Percentiles rank a stretch among this genome's conserved stretches.
These are phyloP conservation scores for Scleromitrula shiraiana DNA, from an alignment of 2,329 filamentous ascomycete species.

Conservation along the genomic window DNA sequence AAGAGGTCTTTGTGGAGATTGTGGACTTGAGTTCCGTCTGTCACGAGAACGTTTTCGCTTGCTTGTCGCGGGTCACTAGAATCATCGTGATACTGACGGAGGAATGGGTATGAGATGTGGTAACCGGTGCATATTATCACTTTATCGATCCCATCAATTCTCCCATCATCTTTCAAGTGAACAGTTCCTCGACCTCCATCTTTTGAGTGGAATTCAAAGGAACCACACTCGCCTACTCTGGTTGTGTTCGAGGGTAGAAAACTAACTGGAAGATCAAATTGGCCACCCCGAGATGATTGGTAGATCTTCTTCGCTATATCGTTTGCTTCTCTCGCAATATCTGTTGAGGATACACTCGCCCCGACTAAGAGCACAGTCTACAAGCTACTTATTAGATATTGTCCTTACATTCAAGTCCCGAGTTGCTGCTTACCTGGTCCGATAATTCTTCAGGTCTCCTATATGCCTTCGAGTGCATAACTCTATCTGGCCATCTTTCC, in stretches of 20 bases:
- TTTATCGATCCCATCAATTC: slow-evolving; percentile 47
- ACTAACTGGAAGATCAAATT: slow-evolving; percentile 18
- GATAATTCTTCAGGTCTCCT: slow-evolving; percentile 50
- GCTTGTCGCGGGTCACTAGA: slow-evolving; percentile 37
- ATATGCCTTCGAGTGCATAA: slow-evolving; percentile 67
- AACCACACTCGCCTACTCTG: slow-evolving; percentile 18
- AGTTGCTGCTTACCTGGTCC: slow-evolving; percentile 33
- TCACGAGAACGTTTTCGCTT: slow-evolving; percentile 48
- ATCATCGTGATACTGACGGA: slow-evolving; percentile 39
- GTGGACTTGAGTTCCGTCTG: slow-evolving; percentile 34
- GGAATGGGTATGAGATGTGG: slow-evolving; percentile 57
- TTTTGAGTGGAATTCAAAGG: slow-evolving; percentile 13
- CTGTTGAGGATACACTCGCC: slow-evolving; percentile 44
- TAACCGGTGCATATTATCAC: slow-evolving; percentile 64
- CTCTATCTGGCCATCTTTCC: slow-evolving; percentile 38
- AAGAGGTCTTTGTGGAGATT: slow-evolving; percentile 46
- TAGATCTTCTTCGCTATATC: slow-evolving; percentile 22
- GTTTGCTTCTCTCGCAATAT: slow-evolving; percentile 23
- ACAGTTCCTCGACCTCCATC: slow-evolving; percentile 41
- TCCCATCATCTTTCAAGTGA: slow-evolving; percentile 43
- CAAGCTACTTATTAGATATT: background rate
- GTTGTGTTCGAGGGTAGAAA: slow-evolving; percentile 16
- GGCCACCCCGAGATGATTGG: slow-evolving; percentile 20
- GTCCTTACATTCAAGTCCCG: background rate
- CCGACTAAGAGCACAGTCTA: slow-evolving; percentile 47